Conservation (phyloP, 768 basidiomycete genomes). For the Crucibulum laeve region DNA sequence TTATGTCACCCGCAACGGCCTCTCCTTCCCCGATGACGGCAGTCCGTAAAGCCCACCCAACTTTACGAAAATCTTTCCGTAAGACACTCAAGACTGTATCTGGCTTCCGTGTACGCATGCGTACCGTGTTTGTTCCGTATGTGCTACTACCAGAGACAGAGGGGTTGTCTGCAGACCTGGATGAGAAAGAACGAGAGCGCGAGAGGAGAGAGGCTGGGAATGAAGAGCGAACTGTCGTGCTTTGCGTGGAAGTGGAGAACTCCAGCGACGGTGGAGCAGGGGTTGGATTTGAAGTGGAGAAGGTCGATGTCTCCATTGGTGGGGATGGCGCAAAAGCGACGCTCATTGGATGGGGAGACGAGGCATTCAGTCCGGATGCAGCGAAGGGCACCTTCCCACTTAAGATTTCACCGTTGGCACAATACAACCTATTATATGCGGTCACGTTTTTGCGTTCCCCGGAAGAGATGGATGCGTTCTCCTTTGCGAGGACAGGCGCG, state of each 20-base stretch:
- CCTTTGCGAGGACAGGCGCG: conserved; percentile 22
- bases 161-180: conserved; percentile 18
- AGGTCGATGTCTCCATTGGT: conserved; percentile 69
- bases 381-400: conserved; percentile 63
- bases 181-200: conserved; percentile 44
- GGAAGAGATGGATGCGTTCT: conserved; percentile 46
- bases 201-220: conserved; percentile 62
- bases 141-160: conserved; percentile 56
- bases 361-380: conserved; percentile 37
- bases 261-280: conserved; percentile 56
- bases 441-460: conserved; percentile 76
- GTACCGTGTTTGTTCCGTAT: conserved; percentile 89
- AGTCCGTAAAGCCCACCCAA: conserved; percentile 49
- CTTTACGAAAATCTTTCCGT: conserved; percentile 82
- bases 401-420: conserved; percentile 64
- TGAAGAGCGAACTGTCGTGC: conserved; percentile 80
- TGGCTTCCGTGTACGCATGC: conserved; percentile 88
- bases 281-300: conserved; percentile 73
- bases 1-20: conserved; percentile 34
- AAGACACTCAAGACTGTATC: conserved; percentile 75
- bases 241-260: conserved; percentile 92
- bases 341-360: conserved; percentile 54
- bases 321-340: conserved; percentile 54
- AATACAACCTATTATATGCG: conserved; percentile 86
- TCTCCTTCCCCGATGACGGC: conserved; percentile 50